Evolutionary conservation across 225 moss, liverwort and hornwort genomes (phyloP).

Genomic region (Polytrichum commune): DNA sequence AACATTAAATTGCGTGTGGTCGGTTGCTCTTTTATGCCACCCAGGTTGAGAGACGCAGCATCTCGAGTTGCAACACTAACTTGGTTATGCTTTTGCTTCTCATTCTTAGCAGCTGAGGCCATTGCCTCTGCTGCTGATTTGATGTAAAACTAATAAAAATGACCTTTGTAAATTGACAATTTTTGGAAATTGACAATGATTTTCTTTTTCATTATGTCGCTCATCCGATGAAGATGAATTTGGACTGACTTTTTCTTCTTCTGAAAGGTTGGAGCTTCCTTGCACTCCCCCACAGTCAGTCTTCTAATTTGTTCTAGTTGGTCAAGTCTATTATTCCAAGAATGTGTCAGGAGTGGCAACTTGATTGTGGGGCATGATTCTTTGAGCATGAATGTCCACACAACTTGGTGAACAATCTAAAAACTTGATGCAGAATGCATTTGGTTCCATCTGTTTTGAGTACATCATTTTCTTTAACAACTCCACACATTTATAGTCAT

Average conservation of each 20-base stretch:
- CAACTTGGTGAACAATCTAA: no score
- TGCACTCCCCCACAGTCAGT: background rate
- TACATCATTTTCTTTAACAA: no score
- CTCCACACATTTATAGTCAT: no score
- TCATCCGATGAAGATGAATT: background rate
- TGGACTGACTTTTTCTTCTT: background rate
- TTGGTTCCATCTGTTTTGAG: no score
- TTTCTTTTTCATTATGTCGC: background rate
- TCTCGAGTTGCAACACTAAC: conserved; percentile 21
- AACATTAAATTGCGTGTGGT: conserved; percentile 24
- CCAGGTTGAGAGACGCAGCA: conserved; percentile 15
- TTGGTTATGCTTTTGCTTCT: conserved; percentile 40
- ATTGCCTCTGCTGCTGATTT: conserved; percentile 50
- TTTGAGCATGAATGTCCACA: no score
- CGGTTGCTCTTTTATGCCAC: conserved; percentile 36
- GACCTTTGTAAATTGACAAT: conserved; percentile 9
- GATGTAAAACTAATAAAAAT: conserved; percentile 53
- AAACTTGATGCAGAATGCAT: no score
- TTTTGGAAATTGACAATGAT: background rate
- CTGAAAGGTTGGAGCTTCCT: background rate
- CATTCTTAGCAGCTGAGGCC: conserved; percentile 58
- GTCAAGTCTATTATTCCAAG: no score
- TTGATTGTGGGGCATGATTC: no score
- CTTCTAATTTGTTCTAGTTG: background rate
- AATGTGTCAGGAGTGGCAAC: no score